A percentile compares a stretch with the other conserved stretches of the same genome.
Conservation (phyloP, 2,329 filamentous ascomycete genomes). For the Aspergillus sp. region DNA sequence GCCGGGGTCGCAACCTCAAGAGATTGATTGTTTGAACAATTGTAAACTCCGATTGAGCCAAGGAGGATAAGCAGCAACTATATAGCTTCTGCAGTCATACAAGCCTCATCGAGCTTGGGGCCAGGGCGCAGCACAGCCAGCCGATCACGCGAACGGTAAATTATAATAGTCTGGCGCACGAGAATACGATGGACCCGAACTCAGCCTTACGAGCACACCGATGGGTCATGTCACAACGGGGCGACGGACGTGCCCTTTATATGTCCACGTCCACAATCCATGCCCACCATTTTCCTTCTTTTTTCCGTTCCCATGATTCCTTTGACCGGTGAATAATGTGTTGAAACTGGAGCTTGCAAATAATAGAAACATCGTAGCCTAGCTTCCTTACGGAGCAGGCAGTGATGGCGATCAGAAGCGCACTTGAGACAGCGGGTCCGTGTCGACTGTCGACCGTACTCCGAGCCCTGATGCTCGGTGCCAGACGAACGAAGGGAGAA, state of each 20-base stretch:
- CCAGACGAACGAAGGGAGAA: not conserved
- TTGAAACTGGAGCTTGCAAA: not conserved
- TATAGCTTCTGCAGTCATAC: not conserved
- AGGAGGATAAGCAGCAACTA: not conserved
- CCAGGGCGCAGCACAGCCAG: constrained; percentile 3
- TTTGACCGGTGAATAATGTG: no score
- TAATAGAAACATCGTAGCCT: not conserved
- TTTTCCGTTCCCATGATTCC: not conserved
- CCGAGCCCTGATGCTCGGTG: not conserved
- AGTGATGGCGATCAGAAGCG: not conserved
- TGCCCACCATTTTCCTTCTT: not conserved
- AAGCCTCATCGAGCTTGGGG: not conserved
- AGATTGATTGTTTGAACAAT: no score
- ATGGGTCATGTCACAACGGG: no score
- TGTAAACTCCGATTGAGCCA: not conserved
- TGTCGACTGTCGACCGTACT: not conserved
- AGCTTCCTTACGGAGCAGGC: not conserved
- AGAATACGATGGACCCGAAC: not conserved
- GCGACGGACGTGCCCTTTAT: no score
- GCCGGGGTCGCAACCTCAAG: no score
- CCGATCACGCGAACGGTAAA: not conserved
- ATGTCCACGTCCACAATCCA: no score
- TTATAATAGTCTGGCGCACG: not conserved
- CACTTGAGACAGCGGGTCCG: not conserved
- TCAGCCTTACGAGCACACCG: not conserved